Evolutionary conservation across 2,329 filamentous ascomycete genomes (phyloP), one percentile per base, ranked within the genome.

Genomic region (Albophoma yamanashiensis): DNA sequence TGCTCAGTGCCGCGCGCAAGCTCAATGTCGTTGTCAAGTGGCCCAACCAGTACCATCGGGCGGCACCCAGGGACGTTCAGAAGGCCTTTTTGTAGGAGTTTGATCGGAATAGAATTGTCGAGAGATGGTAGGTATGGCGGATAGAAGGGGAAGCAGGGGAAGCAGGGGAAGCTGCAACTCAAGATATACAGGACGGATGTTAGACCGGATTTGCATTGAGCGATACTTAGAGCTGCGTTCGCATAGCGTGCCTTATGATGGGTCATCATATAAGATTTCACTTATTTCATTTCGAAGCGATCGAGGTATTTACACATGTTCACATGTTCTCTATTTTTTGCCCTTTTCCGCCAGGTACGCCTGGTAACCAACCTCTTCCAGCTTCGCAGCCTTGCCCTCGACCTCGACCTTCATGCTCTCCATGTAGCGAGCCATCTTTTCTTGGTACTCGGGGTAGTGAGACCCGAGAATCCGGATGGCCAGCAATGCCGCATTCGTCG

Each of bases 401-500:
- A 91, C 88, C 67, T 87, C 84, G 60, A 78, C 75, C 69, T 82
- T 82, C 76, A 88, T 87, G 9, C 82, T 78, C 57, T 78, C 73
- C 70, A 85, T 82, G 69, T 89, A 91, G 22, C 78, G 74, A 63
- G 78, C 79, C 76, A 89, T 78, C 65, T 79, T 78, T 61, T 80
- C 73, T 57, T 78, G 74, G n/a, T 89, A 77, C n/a, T 74, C 77
- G 17, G 75, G 73, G 60, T 87, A 81, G 43, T 75, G 78, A 4
- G 82, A 73, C 4, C 86, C 87, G 4, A 92, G 71, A 40, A 91
- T 88, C 22, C 87, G 78, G 25, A 87, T 81, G 0, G 89, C 88
- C n/a, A 91, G 74, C 22, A 91, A 76, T 0, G 85, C 89, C 0
- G 89, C 89, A 67, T 92, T 92, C 59, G 88, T 88, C 31, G 86